phyloP scores from a whole-genome alignment of 768 basidiomycete species.

The Pleurotus eryngii region DNA sequence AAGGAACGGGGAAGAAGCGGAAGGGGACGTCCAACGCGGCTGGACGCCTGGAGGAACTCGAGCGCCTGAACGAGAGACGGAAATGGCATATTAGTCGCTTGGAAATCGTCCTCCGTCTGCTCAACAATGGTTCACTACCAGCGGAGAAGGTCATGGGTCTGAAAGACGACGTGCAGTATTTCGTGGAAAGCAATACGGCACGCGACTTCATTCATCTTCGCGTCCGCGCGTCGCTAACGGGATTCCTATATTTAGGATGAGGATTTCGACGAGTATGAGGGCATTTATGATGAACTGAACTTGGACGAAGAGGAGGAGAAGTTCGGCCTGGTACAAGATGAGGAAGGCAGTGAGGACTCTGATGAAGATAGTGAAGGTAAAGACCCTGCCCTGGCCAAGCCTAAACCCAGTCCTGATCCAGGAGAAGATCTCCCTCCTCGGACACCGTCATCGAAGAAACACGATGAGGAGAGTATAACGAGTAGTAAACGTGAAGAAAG shows the following conservation, averaged over 20 bases:
- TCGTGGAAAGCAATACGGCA: conserved; percentile 93
- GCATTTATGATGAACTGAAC: conserved; percentile 96
- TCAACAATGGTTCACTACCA: conserved; percentile 89
- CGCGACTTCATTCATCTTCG: conserved; percentile 29
- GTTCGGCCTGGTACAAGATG: conserved; percentile 76
- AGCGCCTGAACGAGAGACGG: conserved; percentile 86
- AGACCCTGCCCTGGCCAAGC: conserved; percentile 2
- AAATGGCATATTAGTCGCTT: conserved; percentile 93
- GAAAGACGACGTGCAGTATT: conserved; percentile 95
- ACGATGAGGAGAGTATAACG: conserved; percentile 73
- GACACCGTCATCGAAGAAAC: conserved; percentile 61
- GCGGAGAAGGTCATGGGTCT: conserved; percentile 77
- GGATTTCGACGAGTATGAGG: conserved; percentile 95
- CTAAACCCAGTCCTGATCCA: too few species aligned
- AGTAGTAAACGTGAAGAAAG: conserved; percentile 71
- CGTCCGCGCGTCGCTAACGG: too few species aligned
- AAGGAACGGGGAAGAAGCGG: conserved; percentile 81
- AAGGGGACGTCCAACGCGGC: conserved; percentile 62
- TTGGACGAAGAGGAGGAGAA: conserved; percentile 97
- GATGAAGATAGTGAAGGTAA: conserved; percentile 72
- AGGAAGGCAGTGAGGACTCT: conserved; percentile 77
- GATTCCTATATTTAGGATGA: conserved; percentile 64
- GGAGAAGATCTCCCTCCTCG: conserved; percentile 59
- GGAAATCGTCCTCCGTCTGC: conserved; percentile 87
- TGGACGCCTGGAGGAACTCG: conserved; percentile 80